Conservation (phyloP, 805 yeast genomes). For the Starmerella riodocensis region DNA sequence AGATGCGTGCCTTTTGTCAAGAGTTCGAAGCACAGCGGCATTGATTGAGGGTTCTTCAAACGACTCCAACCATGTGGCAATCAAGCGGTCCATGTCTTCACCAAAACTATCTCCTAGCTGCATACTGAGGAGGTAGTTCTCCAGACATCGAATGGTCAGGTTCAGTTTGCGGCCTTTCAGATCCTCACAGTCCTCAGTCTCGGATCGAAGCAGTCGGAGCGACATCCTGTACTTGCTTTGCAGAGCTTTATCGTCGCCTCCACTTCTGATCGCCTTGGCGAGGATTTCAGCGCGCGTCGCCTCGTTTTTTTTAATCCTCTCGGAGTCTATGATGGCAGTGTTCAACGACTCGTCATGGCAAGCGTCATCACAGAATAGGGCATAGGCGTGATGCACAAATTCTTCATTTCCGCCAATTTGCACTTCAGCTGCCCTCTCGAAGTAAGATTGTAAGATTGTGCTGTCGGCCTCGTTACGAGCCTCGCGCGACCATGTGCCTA, state of each 20-base stretch:
- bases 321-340: slow-evolving; percentile 26
- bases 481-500: slow-evolving; percentile 54
- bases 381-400: slow-evolving; percentile 45
- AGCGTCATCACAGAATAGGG: slow-evolving; percentile 43
- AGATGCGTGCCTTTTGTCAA: neutral
- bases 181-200: slow-evolving; percentile 34
- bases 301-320: neutral
- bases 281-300: slow-evolving; percentile 26
- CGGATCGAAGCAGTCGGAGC: slow-evolving; percentile 28
- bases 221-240: neutral
- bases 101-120: slow-evolving; percentile 7
- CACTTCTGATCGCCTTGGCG: neutral
- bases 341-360: slow-evolving; percentile 19
- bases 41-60: slow-evolving; percentile 37
- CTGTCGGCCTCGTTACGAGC: slow-evolving; percentile 58
- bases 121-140: slow-evolving; percentile 42
- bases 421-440: slow-evolving; percentile 33
- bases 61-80: slow-evolving; percentile 71
- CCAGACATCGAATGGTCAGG: slow-evolving; percentile 42
- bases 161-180: slow-evolving; percentile 30
- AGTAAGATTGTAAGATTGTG: slow-evolving; percentile 43
- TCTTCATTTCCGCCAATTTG: slow-evolving; percentile 23
- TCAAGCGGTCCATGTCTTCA: slow-evolving; percentile 34
- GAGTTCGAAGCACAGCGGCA: slow-evolving; percentile 3
- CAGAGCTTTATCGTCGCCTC: neutral